phyloP scores from a whole-genome alignment of 2,329 filamentous ascomycete genomes.

The Reticulascus tulasneorum region DNA sequence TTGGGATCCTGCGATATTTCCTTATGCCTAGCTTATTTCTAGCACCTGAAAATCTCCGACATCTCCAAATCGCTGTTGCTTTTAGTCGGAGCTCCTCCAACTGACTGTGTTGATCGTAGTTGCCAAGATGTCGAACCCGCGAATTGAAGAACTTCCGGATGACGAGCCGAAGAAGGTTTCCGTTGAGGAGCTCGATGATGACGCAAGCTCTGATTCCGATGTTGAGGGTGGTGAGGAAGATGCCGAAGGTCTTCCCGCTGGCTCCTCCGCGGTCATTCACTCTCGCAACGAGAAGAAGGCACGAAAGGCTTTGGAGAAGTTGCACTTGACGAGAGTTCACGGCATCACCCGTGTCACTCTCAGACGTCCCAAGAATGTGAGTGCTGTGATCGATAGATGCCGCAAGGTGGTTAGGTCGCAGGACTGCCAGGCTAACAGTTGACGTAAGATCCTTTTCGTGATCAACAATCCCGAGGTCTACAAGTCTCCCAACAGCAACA shows the following conservation, averaged over 20 bases:
- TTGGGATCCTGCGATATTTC: too few relatives aligned
- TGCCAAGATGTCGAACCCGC: slow-evolving; percentile 87
- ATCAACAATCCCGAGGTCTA: slow-evolving; percentile 99
- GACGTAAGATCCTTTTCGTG: slow-evolving; percentile 87
- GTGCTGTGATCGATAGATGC: slow-evolving; percentile 33
- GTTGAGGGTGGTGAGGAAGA: slow-evolving; percentile 76
- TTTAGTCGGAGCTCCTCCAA: too few relatives aligned
- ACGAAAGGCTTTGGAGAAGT: slow-evolving; percentile 97
- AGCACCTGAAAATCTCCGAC: slow-evolving; percentile 23
- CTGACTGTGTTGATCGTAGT: too few relatives aligned
- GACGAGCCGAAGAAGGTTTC: slow-evolving; percentile 80
- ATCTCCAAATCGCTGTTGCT: slow-evolving; percentile 3
- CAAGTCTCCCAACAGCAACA: slow-evolving; percentile 99
- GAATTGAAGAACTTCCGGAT: slow-evolving; percentile 95
- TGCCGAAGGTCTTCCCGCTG: slow-evolving; percentile 65
- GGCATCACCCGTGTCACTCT: slow-evolving; percentile 98
- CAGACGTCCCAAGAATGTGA: slow-evolving; percentile 97
- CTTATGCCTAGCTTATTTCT: too few relatives aligned
- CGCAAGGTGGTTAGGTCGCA: slow-evolving; percentile 5
- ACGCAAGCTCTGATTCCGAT: slow-evolving; percentile 69
- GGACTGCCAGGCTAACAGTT: slow-evolving; percentile 12
- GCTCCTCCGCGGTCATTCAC: slow-evolving; percentile 87
- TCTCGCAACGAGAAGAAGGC: slow-evolving; percentile 99
- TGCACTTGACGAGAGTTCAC: slow-evolving; percentile 91
- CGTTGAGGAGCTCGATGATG: slow-evolving; percentile 68